phyloP scores from a whole-genome alignment of 2,329 filamentous ascomycete species.

The Geosmithia morbida region DNA sequence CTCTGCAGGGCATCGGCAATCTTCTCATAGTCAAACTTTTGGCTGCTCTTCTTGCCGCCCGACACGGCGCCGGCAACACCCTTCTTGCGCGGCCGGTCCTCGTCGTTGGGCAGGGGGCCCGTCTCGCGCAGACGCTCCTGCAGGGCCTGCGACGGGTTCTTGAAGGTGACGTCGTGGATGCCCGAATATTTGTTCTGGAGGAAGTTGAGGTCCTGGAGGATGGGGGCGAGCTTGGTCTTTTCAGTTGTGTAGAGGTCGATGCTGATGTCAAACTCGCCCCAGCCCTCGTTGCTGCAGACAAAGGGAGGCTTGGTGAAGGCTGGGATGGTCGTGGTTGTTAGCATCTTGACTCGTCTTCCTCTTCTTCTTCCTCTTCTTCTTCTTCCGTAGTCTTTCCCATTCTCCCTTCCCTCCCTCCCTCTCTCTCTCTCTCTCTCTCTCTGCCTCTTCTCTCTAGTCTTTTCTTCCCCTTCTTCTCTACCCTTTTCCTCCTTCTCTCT shows the following conservation, averaged over 20 bases:
- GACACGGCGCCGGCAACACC: conserved; percentile 25
- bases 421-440: no score
- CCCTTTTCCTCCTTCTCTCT: no score
- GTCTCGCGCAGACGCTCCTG: conserved; percentile 68
- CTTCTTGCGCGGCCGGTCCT: conserved; percentile 44
- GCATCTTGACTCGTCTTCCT: neutral
- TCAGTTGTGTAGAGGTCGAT: conserved; percentile 73
- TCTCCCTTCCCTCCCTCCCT: no score
- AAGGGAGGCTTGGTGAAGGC: conserved; percentile 79
- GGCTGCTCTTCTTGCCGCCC: conserved; percentile 61
- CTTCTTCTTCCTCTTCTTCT: no score
- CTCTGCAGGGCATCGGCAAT: conserved; percentile 82
- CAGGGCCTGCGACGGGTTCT: conserved; percentile 82
- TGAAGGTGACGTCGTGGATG: conserved; percentile 70
- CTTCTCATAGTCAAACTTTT: conserved; percentile 79
- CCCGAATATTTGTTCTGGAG: conserved; percentile 66
- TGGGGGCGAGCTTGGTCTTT: conserved; percentile 63
- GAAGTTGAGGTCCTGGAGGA: conserved; percentile 91
- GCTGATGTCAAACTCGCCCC: conserved; percentile 95
- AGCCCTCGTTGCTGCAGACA: conserved; percentile 82
- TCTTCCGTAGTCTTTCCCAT: no score
- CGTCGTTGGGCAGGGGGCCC: conserved; percentile 68
- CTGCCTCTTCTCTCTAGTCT: no score
- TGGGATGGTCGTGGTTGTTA: conserved; percentile 18
- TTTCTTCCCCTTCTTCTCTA: no score